Percentiles rank a stretch among this genome's conserved stretches.
These are phyloP conservation scores for Boletus bicolor DNA, from an alignment of 768 basidiomycete genomes.

Conservation along the genomic window DNA sequence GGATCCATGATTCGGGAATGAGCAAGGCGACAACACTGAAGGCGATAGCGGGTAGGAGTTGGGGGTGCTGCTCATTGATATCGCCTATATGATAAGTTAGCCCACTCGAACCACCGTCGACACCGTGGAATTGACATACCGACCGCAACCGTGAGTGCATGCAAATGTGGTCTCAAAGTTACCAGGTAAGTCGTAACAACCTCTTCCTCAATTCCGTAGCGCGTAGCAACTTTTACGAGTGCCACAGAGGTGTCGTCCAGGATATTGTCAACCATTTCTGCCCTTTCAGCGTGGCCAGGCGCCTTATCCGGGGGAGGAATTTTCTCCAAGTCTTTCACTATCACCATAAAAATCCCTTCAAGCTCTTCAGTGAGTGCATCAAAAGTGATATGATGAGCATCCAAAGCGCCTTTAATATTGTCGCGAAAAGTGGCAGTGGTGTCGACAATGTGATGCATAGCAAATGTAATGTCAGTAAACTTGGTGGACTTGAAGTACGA, in stretches of 20 bases:
- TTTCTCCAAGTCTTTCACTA: conserved; percentile 1
- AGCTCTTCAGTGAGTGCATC: conserved; percentile 11
- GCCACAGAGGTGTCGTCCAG: conserved; percentile 2
- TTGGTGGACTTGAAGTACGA: conserved; percentile 1
- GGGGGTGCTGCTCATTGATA: conserved; percentile 13
- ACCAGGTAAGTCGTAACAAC: neutral
- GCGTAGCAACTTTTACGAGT: neutral
- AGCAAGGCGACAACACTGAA: conserved; percentile 4
- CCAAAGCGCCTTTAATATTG: conserved; percentile 6
- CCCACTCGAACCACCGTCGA: too few relatives aligned
- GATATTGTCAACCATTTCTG: conserved; percentile 2
- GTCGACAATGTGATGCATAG: conserved; percentile 11
- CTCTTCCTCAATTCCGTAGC: conserved; percentile 7
- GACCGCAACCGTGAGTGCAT: conserved; percentile 3
- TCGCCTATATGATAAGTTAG: neutral
- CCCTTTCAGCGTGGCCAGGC: conserved; percentile 3
- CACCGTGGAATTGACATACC: neutral
- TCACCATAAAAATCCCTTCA: conserved; percentile 5
- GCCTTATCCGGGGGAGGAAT: neutral
- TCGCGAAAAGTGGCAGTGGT: conserved; percentile 12
- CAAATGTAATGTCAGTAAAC: neutral
- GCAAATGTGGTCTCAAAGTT: conserved; percentile 5
- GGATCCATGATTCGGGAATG: conserved; percentile 15
- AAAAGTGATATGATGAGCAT: conserved; percentile 2
- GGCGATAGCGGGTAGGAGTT: conserved; percentile 1